Evolutionary conservation across 306 rosid species (phyloP).

Genomic region (Hippophae tibetana): DNA sequence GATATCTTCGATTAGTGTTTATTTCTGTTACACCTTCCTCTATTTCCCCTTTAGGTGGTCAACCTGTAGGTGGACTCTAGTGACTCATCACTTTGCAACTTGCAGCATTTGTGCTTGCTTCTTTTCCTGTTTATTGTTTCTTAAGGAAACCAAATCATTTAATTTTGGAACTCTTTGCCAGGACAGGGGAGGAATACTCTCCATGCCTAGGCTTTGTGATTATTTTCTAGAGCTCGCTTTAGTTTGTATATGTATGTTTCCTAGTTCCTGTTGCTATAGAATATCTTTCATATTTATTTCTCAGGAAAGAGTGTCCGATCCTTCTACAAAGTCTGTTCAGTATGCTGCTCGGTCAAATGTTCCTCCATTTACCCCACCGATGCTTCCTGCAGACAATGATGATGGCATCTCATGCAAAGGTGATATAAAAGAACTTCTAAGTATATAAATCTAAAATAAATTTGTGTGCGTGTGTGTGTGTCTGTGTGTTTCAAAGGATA

Average conservation of each 20-base stretch:
- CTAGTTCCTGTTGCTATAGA: constrained; percentile 3
- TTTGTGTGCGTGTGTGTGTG: too few species aligned
- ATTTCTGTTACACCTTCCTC: too few species aligned
- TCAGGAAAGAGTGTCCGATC: constrained; percentile 81
- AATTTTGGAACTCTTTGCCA: neutral
- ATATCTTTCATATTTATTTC: too few species aligned
- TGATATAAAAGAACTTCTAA: constrained; percentile 11
- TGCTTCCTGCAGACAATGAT: constrained; percentile 72
- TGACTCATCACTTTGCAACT: too few species aligned
- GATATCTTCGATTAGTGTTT: too few species aligned
- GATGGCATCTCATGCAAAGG: constrained; percentile 84
- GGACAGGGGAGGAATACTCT: neutral
- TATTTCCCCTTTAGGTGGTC: too few species aligned
- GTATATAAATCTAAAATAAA: too few species aligned
- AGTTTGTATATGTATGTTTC: constrained; percentile 12
- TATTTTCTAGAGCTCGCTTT: neutral
- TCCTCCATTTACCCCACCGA: constrained; percentile 60
- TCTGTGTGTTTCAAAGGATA: too few species aligned
- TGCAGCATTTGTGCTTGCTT: neutral
- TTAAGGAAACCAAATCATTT: neutral
- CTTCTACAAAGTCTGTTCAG: constrained; percentile 67
- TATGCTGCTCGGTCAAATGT: constrained; percentile 58
- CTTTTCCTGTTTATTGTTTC: neutral
- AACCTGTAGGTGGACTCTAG: too few species aligned
- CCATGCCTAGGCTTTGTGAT: neutral